Conservation (phyloP, 805 yeast genomes). For the Hanseniaspora hatyaiensis region DNA sequence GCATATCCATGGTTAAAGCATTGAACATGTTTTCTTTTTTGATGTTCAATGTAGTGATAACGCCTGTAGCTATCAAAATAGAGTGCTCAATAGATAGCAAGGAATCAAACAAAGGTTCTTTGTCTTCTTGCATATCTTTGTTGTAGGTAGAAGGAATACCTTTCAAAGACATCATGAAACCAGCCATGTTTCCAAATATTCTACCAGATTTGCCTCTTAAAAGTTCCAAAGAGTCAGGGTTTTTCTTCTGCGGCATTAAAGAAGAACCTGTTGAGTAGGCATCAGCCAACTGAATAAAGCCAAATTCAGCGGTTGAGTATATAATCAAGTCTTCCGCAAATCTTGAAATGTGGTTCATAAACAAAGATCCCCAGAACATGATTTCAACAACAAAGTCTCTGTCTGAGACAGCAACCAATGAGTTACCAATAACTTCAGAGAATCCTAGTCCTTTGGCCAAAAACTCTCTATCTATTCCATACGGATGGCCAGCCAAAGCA, state of each 20-base stretch:
- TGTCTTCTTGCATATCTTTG: slow-evolving; percentile 98
- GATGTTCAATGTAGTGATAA: slow-evolving; percentile 71
- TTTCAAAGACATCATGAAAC: slow-evolving; percentile 90
- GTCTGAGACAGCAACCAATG: slow-evolving; percentile 92
- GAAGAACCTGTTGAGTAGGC: slow-evolving; percentile 98
- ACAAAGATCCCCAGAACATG: slow-evolving; percentile 87
- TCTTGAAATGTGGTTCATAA: slow-evolving; percentile 91
- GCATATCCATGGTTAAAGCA: slow-evolving; percentile 96
- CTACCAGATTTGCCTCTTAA: slow-evolving; percentile 96
- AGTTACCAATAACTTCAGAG: slow-evolving; percentile 80
- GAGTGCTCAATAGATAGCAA: slow-evolving; percentile 88
- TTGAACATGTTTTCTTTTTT: slow-evolving; percentile 65
- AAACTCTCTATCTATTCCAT: slow-evolving; percentile 92
- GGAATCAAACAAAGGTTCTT: slow-evolving; percentile 93
- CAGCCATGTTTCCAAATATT: slow-evolving; percentile 87
- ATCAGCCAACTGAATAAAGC: slow-evolving; percentile 84
- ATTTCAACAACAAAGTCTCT: slow-evolving; percentile 95
- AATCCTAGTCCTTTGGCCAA: slow-evolving; percentile 74
- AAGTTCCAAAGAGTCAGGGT: slow-evolving; percentile 91
- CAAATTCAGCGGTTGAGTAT: slow-evolving; percentile 95
- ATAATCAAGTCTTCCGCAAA: slow-evolving; percentile 89
- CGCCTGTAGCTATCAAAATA: slow-evolving; percentile 89
- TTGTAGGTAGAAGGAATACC: slow-evolving; percentile 97
- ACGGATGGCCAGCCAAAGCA: slow-evolving; percentile 98
- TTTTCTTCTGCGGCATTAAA: slow-evolving; percentile 97